Base-by-base conservation (phyloP, 768 basidiomycete genomes). In the Podaxis sp. region DNA sequence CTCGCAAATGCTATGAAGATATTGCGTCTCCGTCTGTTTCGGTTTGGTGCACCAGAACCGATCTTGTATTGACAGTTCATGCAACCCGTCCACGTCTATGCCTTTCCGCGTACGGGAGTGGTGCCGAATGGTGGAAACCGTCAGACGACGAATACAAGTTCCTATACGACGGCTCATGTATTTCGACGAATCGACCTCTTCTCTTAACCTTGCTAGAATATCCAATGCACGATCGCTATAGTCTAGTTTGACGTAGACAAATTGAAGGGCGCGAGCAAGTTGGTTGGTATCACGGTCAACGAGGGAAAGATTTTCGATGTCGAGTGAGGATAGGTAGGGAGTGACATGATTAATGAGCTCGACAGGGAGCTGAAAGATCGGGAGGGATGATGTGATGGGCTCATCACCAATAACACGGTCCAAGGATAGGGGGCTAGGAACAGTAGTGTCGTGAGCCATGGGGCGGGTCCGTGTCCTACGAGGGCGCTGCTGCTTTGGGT, bases 231-330 rank as follows among this genome's bases (percentile, higher is more conserved):
- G 36, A 49, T 62, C 56, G 44, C 59, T 60, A 33, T 67, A 63
- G 28, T 72, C 67, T 9, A 73, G 40, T n/a, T 59, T 51, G 26
- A 73, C 61, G 15, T 66, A 57, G 36, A 64, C 68, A 57, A 70
- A 75, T 7, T 68, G 67, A 4, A 65, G 63, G 13, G 71, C 66
- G 6, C 68, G 67, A 1, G 73, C 70, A 0, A 74, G 66, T 57
- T 67, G 68, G 19, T 67, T 62, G 52, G 69, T 69, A 49, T 74
- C 74, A 1, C 65, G 62, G 52, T 75, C 74, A 4, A 76, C 71
- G 24, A 71, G 54, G 15, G 71, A 64, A 17, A 76, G 66, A 13
- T 66, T 59, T 11, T 57, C 59, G 40, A 76, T 62, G 58, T 74
- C 75, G 7, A 53, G 28, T 8, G 59, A 58, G 4, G 69, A 66